Evolutionary conservation across 345 rosid genomes (phyloP).

Genomic region (Eucalyptus grandis): DNA sequence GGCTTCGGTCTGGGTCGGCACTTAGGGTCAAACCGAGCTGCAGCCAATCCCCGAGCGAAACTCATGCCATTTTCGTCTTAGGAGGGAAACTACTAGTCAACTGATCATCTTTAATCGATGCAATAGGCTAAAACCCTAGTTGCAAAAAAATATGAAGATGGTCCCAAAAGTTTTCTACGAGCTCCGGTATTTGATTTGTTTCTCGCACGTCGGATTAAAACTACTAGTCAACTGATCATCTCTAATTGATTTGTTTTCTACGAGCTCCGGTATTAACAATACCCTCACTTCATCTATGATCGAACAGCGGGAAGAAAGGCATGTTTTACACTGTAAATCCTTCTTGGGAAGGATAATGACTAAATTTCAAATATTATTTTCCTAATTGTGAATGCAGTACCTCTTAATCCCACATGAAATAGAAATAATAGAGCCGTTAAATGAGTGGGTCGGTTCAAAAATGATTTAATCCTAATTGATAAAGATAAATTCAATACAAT

Average conservation of each 20-base stretch:
- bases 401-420: background rate
- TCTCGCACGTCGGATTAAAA: background rate
- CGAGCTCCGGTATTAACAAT: background rate
- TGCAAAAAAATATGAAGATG: background rate
- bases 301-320: background rate
- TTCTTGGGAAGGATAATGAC: background rate
- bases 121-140: background rate
- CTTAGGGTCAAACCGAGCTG: background rate
- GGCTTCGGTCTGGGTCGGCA: background rate
- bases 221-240: no score
- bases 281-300: background rate
- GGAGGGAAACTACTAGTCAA: background rate
- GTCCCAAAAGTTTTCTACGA: background rate
- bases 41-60: background rate
- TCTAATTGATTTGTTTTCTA: background rate
- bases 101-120: background rate
- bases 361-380: background rate
- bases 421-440: fast-evolving
- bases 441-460: fast-evolving
- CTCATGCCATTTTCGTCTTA: background rate
- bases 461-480: background rate
- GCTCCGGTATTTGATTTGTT: background rate
- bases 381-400: background rate
- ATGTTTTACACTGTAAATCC: background rate
- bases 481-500: background rate